Base-by-base conservation (phyloP, 208 protist species). In the Acanthamoeba castellanii region DNA sequence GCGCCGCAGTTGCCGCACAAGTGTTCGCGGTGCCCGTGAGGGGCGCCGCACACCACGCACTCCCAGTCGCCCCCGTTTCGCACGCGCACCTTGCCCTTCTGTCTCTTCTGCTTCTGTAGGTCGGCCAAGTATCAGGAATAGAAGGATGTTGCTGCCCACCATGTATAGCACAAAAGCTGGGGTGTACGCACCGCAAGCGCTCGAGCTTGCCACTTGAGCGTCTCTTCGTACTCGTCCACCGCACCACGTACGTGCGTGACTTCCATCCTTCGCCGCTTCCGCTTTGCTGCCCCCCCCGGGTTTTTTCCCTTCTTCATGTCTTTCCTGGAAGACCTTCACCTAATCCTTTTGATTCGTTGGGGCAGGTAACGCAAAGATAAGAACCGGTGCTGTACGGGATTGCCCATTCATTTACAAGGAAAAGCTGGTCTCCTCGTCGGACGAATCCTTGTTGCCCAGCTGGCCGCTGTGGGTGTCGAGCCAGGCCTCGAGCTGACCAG, bases 401-500 rank as follows among this genome's bases (percentile, higher is more conserved):
- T 16, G 55, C 13, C 22, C 55, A 22, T 25, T 59, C 55, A 22
- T 59, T 68, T 68, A 68, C 61, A 68, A 30, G 25, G 61, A 68
- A 30, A 68, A 20, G 61, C 61, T 22, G 25, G 16, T 50, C 47
- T 85, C 78, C 47, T 85, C 78, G 45, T 85, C 78, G 8, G 78
- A 85, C 22, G 78, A 50, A 32, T 85, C 78, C 78, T 59, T 85
- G 47, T 9, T 34, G 78, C 42, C 47, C 22, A 59, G 45, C 25
- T 50, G 45, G n/a, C 78, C 78, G 30, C 78, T 25, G 47, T 85
- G 78, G 16, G 47, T 22, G 25, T 85, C 47, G 25, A 85, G 78
- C 78, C 78, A 85, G 47, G 42, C 16, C 20, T 50, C 45, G 14
- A 94, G 72, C 52, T 94, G 90, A n/a, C 92, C 94, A 5, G 95